phyloP scores from a whole-genome alignment of 129 eudicot genomes.

The Centaurea solstitialis region DNA sequence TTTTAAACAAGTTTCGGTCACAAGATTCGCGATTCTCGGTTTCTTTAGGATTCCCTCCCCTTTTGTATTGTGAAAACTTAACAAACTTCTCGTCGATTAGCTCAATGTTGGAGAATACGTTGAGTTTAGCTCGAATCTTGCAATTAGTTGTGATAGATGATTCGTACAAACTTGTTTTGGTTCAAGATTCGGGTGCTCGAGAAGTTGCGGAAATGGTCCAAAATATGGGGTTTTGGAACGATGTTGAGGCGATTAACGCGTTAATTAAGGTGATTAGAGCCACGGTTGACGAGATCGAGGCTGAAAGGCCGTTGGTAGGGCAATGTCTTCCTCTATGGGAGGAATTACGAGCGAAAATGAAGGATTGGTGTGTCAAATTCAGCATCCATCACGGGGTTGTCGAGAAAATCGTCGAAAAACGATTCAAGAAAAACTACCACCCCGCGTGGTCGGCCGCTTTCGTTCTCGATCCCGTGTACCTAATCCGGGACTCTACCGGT shows the following conservation, averaged over 20 bases:
- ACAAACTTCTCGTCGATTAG: conserved; percentile 39
- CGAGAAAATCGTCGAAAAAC: conserved; percentile 54
- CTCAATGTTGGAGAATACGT: conserved; percentile 65
- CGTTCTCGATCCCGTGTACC: conserved; percentile 71
- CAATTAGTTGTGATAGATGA: conserved; percentile 60
- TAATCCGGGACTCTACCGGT: conserved; percentile 68
- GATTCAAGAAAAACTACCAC: conserved; percentile 75
- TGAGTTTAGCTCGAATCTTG: conserved; percentile 48
- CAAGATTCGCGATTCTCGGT: conserved; percentile 48
- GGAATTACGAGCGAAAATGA: conserved; percentile 60
- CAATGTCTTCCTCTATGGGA: conserved; percentile 95
- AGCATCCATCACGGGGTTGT: conserved; percentile 43
- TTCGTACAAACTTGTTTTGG: conserved; percentile 42
- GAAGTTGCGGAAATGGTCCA: conserved; percentile 66
- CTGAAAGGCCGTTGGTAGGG: conserved; percentile 68
- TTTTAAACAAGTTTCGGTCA: conserved; percentile 50
- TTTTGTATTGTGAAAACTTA: conserved; percentile 35
- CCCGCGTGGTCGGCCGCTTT: conserved; percentile 96
- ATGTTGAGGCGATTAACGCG: conserved; percentile 60
- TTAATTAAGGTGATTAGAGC: conserved; percentile 52
- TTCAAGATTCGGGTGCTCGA: conserved; percentile 57
- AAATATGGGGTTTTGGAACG: conserved; percentile 75
- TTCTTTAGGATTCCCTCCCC: conserved; percentile 55
- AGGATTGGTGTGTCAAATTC: conserved; percentile 73
- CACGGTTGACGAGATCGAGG: conserved; percentile 69